A percentile compares a stretch with the other conserved stretches of the same genome.
phyloP scores from a whole-genome alignment of 331 rosid genomes.

The Telfairia occidentalis region DNA sequence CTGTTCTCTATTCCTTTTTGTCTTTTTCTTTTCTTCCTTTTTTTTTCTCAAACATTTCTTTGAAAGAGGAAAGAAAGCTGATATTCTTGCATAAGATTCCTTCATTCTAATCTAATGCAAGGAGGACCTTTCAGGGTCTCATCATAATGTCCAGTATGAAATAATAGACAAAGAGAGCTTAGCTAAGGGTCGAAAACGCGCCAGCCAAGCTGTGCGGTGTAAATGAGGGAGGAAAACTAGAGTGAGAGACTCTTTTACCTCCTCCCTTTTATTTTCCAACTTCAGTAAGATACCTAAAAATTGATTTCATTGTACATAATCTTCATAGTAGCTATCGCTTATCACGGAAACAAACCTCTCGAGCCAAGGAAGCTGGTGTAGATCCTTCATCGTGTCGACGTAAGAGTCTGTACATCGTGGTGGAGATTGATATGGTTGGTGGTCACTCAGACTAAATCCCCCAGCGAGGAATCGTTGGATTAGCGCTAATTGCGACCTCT shows the following conservation, averaged over 20 bases:
- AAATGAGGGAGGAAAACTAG: constrained; percentile 20
- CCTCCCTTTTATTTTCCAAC: constrained; percentile 20
- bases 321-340: constrained; percentile 82
- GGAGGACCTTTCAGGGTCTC: background rate
- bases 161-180: background rate
- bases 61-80: constrained; percentile 5
- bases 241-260: constrained; percentile 33
- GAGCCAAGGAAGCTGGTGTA: constrained; percentile 95
- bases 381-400: constrained; percentile 77
- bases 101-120: background rate
- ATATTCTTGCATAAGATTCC: constrained; percentile 10
- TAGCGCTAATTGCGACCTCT: constrained; percentile 68
- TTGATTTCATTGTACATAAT: constrained; percentile 51
- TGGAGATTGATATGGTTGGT: constrained; percentile 76
- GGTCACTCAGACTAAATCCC: constrained; percentile 75
- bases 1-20: background rate
- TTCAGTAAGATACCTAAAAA: constrained; percentile 6
- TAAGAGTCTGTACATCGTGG: constrained; percentile 78
- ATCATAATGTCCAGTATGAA: background rate
- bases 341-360: constrained; percentile 92
- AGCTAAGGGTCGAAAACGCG: background rate
- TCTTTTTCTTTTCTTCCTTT: background rate
- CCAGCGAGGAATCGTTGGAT: constrained; percentile 82
- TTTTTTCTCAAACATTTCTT: background rate
- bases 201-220: constrained; percentile 14